Conservation (phyloP, 1,284 basidiomycete species). For the Acaromyces ingoldii region DNA sequence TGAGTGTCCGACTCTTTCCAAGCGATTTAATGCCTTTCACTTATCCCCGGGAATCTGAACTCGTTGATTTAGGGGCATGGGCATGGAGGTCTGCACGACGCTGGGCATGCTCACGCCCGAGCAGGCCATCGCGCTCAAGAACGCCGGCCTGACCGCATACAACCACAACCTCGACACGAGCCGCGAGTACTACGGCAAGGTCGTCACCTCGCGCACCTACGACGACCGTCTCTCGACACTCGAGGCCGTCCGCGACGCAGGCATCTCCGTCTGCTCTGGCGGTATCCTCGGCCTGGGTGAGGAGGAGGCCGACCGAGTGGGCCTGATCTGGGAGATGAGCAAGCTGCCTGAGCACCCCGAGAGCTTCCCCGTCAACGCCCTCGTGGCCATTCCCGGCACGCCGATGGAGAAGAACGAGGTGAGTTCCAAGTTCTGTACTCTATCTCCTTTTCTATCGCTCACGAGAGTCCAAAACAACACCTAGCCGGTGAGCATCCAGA, state of each 20-base stretch:
- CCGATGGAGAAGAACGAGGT: constrained; percentile 59
- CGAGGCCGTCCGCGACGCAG: constrained; percentile 81
- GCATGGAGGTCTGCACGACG: constrained; percentile 81
- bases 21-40: too few relatives aligned
- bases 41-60: too few relatives aligned
- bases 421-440: constrained; percentile 16
- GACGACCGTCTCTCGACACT: constrained; percentile 90
- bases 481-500: constrained; percentile 60
- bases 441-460: neutral
- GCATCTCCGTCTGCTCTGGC: constrained; percentile 94
- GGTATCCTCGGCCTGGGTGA: constrained; percentile 95
- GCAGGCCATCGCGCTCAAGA: constrained; percentile 78
- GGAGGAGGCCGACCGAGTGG: constrained; percentile 80
- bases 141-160: constrained; percentile 93
- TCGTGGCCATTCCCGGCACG: constrained; percentile 63
- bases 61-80: constrained; percentile 52
- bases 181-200: constrained; percentile 90
- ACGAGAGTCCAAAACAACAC: too few relatives aligned
- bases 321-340: constrained; percentile 83
- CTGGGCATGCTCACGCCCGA: constrained; percentile 92
- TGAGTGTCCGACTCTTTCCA: too few relatives aligned
- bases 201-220: constrained; percentile 90
- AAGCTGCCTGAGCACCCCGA: constrained; percentile 94
- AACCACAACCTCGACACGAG: constrained; percentile 99
- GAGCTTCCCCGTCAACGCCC: constrained; percentile 95